These are phyloP conservation scores for Aspergillus carlsbadensis DNA, from an alignment of 495 filamentous ascomycete genomes.

Conservation along the genomic window DNA sequence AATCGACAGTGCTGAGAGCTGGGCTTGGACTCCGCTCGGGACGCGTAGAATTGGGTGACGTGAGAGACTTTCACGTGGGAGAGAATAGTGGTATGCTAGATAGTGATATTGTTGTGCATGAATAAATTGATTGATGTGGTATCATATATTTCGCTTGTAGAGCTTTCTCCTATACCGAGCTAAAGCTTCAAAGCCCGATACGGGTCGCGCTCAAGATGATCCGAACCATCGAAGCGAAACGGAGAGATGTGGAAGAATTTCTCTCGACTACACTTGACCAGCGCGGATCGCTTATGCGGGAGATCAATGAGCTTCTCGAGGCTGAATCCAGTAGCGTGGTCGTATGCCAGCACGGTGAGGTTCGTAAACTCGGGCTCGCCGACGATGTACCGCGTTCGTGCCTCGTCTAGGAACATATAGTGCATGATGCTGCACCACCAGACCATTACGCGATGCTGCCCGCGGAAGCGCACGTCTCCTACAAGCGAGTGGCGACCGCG, in stretches of 20 bases:
- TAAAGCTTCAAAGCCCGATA: slow-evolving; percentile 26
- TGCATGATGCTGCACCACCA: slow-evolving; percentile 70
- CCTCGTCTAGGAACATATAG: slow-evolving; percentile 64
- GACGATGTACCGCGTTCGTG: slow-evolving; percentile 57
- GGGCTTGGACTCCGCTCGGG: too few relatives aligned
- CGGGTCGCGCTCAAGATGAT: slow-evolving; percentile 25
- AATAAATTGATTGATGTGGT: too few relatives aligned
- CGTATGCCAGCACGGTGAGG: slow-evolving; percentile 57
- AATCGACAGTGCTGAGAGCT: neutral
- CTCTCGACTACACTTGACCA: slow-evolving; percentile 55
- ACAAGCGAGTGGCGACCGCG: slow-evolving; percentile 65
- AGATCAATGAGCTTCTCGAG: slow-evolving; percentile 61
- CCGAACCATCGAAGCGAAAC: slow-evolving; percentile 34
- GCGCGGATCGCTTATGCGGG: slow-evolving; percentile 58
- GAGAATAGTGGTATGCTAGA: too few relatives aligned
- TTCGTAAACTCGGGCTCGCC: slow-evolving; percentile 62
- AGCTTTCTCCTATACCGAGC: too few relatives aligned
- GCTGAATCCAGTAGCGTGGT: slow-evolving; percentile 58
- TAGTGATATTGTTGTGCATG: too few relatives aligned
- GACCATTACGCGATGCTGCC: slow-evolving; percentile 60
- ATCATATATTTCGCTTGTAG: too few relatives aligned
- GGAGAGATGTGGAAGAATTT: slow-evolving; percentile 63
- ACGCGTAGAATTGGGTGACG: too few relatives aligned
- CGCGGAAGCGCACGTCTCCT: slow-evolving; percentile 60
- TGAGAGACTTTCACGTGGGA: neutral